Evolutionary conservation across 805 yeast genomes (phyloP), one percentile per base, ranked within the genome.

Genomic region (Pichia eremophila): DNA sequence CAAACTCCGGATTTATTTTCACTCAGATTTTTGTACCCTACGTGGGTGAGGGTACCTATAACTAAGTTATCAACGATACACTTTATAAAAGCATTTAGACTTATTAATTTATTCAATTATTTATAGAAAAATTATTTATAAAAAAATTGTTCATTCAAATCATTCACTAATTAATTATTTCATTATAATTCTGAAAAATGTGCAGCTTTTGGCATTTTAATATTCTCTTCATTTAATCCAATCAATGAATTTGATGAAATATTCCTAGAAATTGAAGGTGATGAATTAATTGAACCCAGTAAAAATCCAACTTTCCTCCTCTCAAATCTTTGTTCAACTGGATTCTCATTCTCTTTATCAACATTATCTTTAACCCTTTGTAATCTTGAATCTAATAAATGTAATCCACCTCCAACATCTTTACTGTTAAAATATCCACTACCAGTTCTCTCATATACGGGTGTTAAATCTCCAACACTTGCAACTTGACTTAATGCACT

Each of bases 401-500:
- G 66, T 36, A 67, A 40, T 42, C 66, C 64, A 41, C 62, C 54
- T 10, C 36, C 40, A 19, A 54, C 34, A 29, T 29, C 32, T 8
- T 29, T 29, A 29, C 14, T 29, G 8, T 29, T 29, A 29, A 29
- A 29, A 31, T 52, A 46, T 8, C 31, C 18, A 11, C 45, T 29
- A 7, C 32, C 14, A 12, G 14, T 29, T 12, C 71, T 72, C 51
- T 69, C 72, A 62, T 88, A 89, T 2, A 76, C 74, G 0, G 97
- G 97, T 2, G 96, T 81, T 27, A 83, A 65, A 45, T 75, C 78
- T 19, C 69, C 74, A 4, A 69, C 74, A 7, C 65, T 67, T 8
- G 53, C 56, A 41, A 73, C 80, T 2, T 77, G 64, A 56, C 75
- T 77, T 62, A 89, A 65, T 0, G 98, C 97, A 32, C 85, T 81